A percentile compares a stretch with the other conserved stretches of the same genome.
Evolutionary conservation across 2,329 filamentous ascomycete species (phyloP).

Genomic region (Elsinoe ampelina): DNA sequence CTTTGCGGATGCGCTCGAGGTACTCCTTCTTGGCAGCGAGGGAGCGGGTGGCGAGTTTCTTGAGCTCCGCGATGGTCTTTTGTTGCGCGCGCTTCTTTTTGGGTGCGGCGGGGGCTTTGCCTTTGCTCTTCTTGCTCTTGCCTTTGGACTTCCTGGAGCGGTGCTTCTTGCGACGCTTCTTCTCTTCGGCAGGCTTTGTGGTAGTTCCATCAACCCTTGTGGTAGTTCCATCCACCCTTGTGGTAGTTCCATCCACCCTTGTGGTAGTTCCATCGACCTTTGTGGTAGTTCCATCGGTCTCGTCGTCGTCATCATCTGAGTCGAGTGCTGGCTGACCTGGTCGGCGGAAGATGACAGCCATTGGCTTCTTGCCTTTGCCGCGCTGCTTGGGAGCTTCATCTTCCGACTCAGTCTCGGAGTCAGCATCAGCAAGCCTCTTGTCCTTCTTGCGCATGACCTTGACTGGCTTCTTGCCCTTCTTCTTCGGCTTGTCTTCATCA

Average conservation of each 20-base stretch:
- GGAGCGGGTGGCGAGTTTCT: constrained; percentile 57
- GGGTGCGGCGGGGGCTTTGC: constrained; percentile 31
- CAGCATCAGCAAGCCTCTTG: background rate
- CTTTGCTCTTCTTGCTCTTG: constrained; percentile 35
- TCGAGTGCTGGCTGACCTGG: constrained; percentile 2
- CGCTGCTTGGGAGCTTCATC: background rate
- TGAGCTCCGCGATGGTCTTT: constrained; percentile 54
- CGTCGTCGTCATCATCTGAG: background rate
- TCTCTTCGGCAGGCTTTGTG: constrained; percentile 2
- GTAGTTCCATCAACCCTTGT: too few relatives aligned
- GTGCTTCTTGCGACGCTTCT: constrained; percentile 18
- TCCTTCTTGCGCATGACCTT: constrained; percentile 4
- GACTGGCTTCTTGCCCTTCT: constrained; percentile 14
- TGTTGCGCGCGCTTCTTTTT: constrained; percentile 26
- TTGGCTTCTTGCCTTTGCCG: background rate
- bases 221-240: too few relatives aligned
- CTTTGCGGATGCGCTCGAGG: constrained; percentile 55
- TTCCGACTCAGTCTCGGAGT: background rate
- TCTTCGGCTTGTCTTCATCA: constrained; percentile 23
- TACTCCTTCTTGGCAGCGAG: constrained; percentile 59
- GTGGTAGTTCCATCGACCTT: too few relatives aligned
- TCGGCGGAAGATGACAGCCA: background rate
- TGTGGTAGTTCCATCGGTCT: too few relatives aligned
- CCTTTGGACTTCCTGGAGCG: constrained; percentile 31
- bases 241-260: too few relatives aligned